phyloP scores from a whole-genome alignment of 805 yeast species.

The Wickerhamiella spandovensis region DNA sequence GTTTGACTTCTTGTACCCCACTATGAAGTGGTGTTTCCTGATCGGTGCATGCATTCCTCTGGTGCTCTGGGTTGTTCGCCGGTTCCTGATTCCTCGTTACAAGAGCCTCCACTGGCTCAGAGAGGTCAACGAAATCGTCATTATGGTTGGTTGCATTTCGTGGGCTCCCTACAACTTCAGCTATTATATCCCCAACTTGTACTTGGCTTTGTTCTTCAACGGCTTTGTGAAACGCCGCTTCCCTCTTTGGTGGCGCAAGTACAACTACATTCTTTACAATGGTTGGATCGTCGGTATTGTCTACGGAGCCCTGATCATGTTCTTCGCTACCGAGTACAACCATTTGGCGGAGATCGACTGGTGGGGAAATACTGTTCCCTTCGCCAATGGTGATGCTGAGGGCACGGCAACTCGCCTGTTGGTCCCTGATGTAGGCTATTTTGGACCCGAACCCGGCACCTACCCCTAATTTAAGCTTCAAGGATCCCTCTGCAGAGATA shows the following conservation, averaged over 20 bases:
- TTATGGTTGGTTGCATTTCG: constrained; percentile 31
- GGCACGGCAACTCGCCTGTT: constrained; percentile 6
- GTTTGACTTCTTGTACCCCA: constrained; percentile 41
- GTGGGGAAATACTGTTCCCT: constrained; percentile 46
- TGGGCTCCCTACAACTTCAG: constrained; percentile 22
- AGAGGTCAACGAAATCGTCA: constrained; percentile 33
- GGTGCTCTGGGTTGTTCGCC: constrained; percentile 11
- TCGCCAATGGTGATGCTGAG: constrained; percentile 4
- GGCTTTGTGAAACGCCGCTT: constrained; percentile 34
- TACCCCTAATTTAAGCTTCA: background rate
- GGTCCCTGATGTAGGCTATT: constrained; percentile 21
- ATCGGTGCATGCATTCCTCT: constrained; percentile 32
- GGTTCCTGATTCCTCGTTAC: background rate
- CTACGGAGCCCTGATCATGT: constrained; percentile 41
- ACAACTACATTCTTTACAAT: constrained; percentile 38
- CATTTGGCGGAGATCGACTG: constrained; percentile 33
- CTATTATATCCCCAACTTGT: constrained; percentile 14
- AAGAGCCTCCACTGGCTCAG: constrained; percentile 13
- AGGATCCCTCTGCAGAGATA: background rate
- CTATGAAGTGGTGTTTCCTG: constrained; percentile 48
- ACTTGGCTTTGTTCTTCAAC: constrained; percentile 30
- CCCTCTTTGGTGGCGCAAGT: constrained; percentile 41
- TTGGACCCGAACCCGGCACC: constrained; percentile 14
- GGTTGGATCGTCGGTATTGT: constrained; percentile 56
- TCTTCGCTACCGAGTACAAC: constrained; percentile 35